Evolutionary conservation across 306 rosid species (phyloP).

Genomic region (Cucurbita pepo): DNA sequence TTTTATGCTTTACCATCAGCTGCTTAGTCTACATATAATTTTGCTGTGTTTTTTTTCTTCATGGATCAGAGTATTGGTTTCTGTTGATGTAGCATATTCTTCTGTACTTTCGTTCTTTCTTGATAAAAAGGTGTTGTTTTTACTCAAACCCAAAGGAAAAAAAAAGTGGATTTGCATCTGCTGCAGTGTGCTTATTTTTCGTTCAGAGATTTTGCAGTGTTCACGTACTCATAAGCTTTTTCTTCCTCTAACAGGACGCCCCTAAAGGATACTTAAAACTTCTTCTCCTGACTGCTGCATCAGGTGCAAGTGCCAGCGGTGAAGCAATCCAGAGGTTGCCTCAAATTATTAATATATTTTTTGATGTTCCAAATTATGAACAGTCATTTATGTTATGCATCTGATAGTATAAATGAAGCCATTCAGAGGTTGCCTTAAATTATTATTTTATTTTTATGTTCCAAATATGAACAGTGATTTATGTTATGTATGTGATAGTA

Average conservation of each 20-base stretch:
- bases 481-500: neutral
- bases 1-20: neutral
- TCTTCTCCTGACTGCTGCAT: constrained; percentile 80
- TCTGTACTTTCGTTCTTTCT: neutral
- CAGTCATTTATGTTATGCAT: constrained; percentile 1
- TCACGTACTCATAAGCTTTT: neutral
- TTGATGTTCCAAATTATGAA: constrained; percentile 2
- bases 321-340: constrained; percentile 90
- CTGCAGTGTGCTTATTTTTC: neutral
- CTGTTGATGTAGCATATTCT: neutral
- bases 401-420: constrained; percentile 27
- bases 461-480: neutral
- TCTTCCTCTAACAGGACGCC: constrained; percentile 50
- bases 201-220: neutral
- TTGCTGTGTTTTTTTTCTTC: neutral
- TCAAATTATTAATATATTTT: constrained; percentile 1
- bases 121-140: neutral
- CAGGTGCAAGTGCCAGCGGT: constrained; percentile 67
- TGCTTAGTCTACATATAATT: neutral
- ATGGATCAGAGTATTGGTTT: neutral
- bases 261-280: constrained; percentile 91
- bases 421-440: constrained; percentile 59
- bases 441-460: constrained; percentile 6
- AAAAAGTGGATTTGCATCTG: neutral
- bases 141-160: neutral